Base-by-base conservation (phyloP, 2,329 filamentous ascomycete genomes). In the Colletotrichum euphorbiae region DNA sequence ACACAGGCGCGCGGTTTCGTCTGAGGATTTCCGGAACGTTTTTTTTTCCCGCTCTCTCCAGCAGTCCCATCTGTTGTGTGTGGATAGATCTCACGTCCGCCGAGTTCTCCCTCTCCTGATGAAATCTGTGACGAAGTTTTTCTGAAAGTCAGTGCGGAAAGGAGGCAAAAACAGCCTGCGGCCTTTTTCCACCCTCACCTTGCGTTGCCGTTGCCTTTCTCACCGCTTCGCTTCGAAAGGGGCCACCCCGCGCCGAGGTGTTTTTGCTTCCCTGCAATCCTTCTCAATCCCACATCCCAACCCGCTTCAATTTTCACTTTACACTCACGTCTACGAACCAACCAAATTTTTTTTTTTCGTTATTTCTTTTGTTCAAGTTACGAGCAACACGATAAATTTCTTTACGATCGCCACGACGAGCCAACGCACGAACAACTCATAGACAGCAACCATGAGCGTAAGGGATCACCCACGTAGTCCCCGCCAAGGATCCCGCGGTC, bases 401-500 rank as follows among this genome's bases (percentile, higher is more conserved):
- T 28, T 43, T 3, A 43, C 36, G 33, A 54, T 8, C 33, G 28
- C 38, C 6, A 36, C 36, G 33, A 40, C 55, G 15, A 42, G 36
- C 28, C 19, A 33, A 40, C 45, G 19, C 31, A 31, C 42, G 19
- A 58, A 28, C 31, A 54, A 51, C 45, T 21, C 45, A 52, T 19
- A 31, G 45, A 42, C 43, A 31, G 38, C 31, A 42, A 12, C 15
- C 21, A 19, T 17, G 5, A 36, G 36, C 36, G 64, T 65, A 61
- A 68, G 65, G 61, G 40, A 65, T 54, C 54, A 64, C 54, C 65
- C 61, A 43, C 17, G 60, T 33, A 52, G 52, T 31, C 54, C 60
- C 45, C 65, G 60, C 38, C 46, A 65, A 19, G 60, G 40, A 24
- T 68, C 65, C 52, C 65, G 61, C 60, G 31, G 15, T 13, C 46